Evolutionary conservation across 306 rosid species (phyloP).

Genomic region (Quercus berberidifolia): DNA sequence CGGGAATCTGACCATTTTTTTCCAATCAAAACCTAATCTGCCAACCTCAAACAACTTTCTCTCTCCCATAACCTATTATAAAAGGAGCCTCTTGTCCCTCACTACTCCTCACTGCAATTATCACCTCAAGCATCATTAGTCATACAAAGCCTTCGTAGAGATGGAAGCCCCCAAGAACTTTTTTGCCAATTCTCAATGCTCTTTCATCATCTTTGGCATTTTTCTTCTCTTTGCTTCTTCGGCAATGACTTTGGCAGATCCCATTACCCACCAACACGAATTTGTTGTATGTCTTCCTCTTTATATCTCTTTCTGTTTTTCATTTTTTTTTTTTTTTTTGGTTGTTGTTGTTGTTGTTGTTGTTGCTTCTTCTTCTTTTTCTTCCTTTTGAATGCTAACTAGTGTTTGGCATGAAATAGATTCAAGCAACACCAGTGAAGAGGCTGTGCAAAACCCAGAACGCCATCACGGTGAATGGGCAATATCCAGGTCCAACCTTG

Average conservation of each 20-base stretch:
- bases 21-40: slow-evolving; percentile 58
- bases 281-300: slow-evolving; percentile 63
- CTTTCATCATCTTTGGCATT: slow-evolving; percentile 29
- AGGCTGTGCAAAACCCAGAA: slow-evolving; percentile 97
- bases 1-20: slow-evolving; percentile 28
- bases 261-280: slow-evolving; percentile 58
- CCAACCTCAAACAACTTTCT: slow-evolving; percentile 45
- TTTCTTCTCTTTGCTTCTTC: slow-evolving; percentile 58
- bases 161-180: slow-evolving; percentile 36
- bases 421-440: slow-evolving; percentile 93
- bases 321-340: too few relatives aligned
- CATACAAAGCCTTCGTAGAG: background rate
- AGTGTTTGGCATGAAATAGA: slow-evolving; percentile 29
- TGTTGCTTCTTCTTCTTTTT: background rate
- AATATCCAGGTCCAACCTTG: slow-evolving; percentile 88
- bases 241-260: slow-evolving; percentile 44
- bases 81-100: slow-evolving; percentile 28
- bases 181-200: slow-evolving; percentile 16
- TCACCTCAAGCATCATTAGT: background rate
- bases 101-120: slow-evolving; percentile 14
- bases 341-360: too few relatives aligned
- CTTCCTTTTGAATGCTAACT: background rate
- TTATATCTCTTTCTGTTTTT: background rate
- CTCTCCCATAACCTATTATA: slow-evolving; percentile 20
- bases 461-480: slow-evolving; percentile 80